Conservation (phyloP, 306 rosid species). For the Lagenaria siceraria region DNA sequence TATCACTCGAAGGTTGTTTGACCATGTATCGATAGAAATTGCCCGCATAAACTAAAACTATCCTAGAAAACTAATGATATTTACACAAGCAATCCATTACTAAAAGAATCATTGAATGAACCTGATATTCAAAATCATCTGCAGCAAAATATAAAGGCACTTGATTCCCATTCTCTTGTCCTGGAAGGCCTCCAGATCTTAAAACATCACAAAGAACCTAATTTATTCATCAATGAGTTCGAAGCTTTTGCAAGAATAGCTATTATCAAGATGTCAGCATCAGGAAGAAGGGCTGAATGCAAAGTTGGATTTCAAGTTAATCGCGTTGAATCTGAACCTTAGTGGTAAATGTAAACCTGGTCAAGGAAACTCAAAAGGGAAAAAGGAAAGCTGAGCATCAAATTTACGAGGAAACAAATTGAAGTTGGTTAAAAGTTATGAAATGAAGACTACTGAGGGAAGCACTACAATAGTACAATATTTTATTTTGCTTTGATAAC, state of each 20-base stretch:
- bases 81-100: not conserved
- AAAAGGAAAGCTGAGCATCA: not conserved
- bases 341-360: too few species aligned
- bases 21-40: not conserved
- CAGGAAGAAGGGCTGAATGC: not conserved
- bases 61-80: not conserved
- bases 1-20: too few species aligned
- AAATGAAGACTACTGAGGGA: too few species aligned
- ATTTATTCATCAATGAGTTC: constrained; percentile 6
- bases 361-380: not conserved
- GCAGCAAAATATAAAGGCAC: constrained; percentile 67
- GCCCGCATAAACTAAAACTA: not conserved
- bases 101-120: not conserved
- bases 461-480: too few species aligned
- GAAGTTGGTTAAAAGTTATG: too few species aligned
- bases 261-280: not conserved
- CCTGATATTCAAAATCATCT: constrained; percentile 92
- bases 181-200: constrained; percentile 88
- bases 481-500: not conserved
- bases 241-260: not conserved
- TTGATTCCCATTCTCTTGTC: constrained; percentile 48
- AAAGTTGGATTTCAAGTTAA: not conserved
- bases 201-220: constrained; percentile 88
- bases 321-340: not conserved
- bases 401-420: not conserved